phyloP scores from a whole-genome alignment of 441 rosid species.

The Melastoma candidum region DNA sequence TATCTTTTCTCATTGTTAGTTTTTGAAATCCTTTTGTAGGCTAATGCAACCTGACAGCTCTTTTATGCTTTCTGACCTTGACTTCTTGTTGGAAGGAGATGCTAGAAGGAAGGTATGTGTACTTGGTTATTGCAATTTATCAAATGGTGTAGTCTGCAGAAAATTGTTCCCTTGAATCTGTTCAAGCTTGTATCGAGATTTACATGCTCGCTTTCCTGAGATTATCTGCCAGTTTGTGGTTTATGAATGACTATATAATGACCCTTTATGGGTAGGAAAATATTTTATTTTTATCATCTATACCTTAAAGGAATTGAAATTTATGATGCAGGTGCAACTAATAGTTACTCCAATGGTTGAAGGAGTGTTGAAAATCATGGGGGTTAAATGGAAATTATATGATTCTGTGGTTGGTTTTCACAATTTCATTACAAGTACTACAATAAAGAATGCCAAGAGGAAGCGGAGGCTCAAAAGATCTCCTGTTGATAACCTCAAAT shows the following conservation, averaged over 20 bases:
- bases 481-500: conserved; percentile 47
- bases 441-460: conserved; percentile 39
- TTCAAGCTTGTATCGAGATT: too few species aligned
- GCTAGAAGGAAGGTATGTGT: conserved; percentile 61
- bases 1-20: neutral
- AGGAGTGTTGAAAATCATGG: conserved; percentile 81
- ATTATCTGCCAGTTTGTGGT: too few species aligned
- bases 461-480: conserved; percentile 46
- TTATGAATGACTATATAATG: too few species aligned
- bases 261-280: too few species aligned
- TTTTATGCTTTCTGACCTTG: conserved; percentile 63
- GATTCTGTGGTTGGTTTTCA: conserved; percentile 70
- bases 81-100: conserved; percentile 52
- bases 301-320: neutral
- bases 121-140: conserved; percentile 5
- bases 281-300: too few species aligned
- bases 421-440: conserved; percentile 45
- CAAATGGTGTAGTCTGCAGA: too few species aligned
- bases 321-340: conserved; percentile 60
- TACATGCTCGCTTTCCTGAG: too few species aligned
- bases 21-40: conserved; percentile 28
- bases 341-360: conserved; percentile 74
- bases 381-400: conserved; percentile 90
- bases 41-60: conserved; percentile 31
- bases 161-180: too few species aligned